Conservation (phyloP, 2,329 filamentous ascomycete species). For the Podosphaera aphanis region DNA sequence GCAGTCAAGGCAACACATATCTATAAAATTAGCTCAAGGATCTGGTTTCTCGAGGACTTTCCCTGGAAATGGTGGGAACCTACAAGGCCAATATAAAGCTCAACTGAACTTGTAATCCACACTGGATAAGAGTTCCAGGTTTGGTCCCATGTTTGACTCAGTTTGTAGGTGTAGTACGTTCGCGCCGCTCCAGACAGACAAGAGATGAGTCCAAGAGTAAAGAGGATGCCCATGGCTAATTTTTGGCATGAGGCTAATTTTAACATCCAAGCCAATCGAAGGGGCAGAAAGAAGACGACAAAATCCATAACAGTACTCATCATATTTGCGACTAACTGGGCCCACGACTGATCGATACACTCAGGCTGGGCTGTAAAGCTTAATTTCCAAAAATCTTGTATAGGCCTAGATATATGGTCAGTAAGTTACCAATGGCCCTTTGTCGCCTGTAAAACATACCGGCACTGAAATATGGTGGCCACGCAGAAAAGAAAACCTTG, state of each 20-base stretch:
- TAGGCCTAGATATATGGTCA: slow-evolving; percentile 11
- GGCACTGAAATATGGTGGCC: slow-evolving; percentile 11
- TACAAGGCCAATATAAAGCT: slow-evolving; percentile 21
- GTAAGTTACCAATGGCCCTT: neutral
- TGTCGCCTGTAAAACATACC: slow-evolving; percentile 5
- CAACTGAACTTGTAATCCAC: slow-evolving; percentile 18
- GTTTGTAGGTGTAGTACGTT: slow-evolving; percentile 18
- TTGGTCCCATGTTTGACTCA: slow-evolving; percentile 15
- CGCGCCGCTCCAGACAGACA: slow-evolving; percentile 18
- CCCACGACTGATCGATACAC: slow-evolving; percentile 25
- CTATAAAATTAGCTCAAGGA: too few relatives aligned
- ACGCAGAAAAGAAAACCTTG: slow-evolving; percentile 11
- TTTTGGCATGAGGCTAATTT: slow-evolving; percentile 25
- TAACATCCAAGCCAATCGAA: slow-evolving; percentile 22
- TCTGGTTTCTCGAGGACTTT: too few relatives aligned
- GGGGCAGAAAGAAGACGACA: slow-evolving; percentile 26
- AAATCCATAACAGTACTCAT: slow-evolving; percentile 38
- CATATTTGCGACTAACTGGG: slow-evolving; percentile 29
- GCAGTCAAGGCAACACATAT: too few relatives aligned
- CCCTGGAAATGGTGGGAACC: neutral
- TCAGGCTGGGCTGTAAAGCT: slow-evolving; percentile 15
- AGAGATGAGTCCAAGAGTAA: slow-evolving; percentile 26
- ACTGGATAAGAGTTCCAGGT: slow-evolving; percentile 18
- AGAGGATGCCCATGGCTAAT: slow-evolving; percentile 23
- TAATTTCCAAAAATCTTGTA: slow-evolving; percentile 19